A percentile compares a stretch with the other conserved stretches of the same genome.
phyloP scores from a whole-genome alignment of 352 stramenopile species.

The Phytophthora ohioensis region DNA sequence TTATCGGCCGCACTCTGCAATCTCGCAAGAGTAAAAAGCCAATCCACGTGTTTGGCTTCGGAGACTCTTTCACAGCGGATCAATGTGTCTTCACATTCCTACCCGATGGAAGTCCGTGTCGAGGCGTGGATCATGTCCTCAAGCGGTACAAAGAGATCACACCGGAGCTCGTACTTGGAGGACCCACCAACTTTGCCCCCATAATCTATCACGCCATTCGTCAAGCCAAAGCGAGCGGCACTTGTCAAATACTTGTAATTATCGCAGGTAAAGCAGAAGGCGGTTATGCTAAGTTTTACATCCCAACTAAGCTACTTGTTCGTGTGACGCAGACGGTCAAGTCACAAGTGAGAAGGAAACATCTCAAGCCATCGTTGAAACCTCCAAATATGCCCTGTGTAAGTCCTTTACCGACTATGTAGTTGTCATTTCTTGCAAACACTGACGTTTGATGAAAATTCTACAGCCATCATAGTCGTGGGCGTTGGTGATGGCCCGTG shows the following conservation, averaged over 20 bases:
- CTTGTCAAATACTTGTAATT: conserved; percentile 83
- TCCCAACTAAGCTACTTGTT: background rate
- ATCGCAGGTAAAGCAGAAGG: conserved; percentile 46
- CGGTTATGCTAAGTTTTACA: background rate
- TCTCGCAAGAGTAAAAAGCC: conserved; percentile 76
- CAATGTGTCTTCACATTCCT: conserved; percentile 66
- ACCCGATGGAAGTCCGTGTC: conserved; percentile 45
- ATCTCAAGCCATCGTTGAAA: conserved; percentile 69
- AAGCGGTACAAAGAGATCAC: conserved; percentile 62
- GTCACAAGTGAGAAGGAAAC: conserved; percentile 77
- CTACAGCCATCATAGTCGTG: conserved; percentile 74
- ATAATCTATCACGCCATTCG: conserved; percentile 80
- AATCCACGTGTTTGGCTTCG: conserved; percentile 83
- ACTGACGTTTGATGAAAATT: conserved; percentile 3
- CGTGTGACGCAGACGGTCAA: conserved; percentile 53
- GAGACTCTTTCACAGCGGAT: conserved; percentile 63
- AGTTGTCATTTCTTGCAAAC: background rate
- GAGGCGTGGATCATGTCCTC: conserved; percentile 66
- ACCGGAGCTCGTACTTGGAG: conserved; percentile 54
- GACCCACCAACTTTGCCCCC: conserved; percentile 83
- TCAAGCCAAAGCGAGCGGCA: conserved; percentile 50
- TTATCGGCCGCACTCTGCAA: conserved; percentile 72
- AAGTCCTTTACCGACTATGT: conserved; percentile 26
- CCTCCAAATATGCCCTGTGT: conserved; percentile 79
- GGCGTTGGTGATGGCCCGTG: conserved; percentile 82